phyloP scores from a whole-genome alignment of 2,329 filamentous ascomycete genomes.

The Beauveria sp. region DNA sequence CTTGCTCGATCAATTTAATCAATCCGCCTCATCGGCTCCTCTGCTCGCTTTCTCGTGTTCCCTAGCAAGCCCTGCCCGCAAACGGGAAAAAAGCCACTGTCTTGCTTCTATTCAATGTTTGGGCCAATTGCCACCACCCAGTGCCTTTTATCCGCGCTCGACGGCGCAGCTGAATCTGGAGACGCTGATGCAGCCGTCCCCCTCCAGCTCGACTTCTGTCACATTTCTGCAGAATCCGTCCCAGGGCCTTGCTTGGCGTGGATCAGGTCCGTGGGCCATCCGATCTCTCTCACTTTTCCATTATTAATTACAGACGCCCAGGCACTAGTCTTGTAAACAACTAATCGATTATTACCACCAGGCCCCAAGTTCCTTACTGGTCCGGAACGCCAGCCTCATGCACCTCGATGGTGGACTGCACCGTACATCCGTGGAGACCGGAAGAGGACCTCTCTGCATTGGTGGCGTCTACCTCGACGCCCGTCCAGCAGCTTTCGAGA shows the following conservation, averaged over 20 bases:
- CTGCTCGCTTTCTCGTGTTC: neutral
- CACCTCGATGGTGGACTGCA: neutral
- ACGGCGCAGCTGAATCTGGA: neutral
- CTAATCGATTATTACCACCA: neutral
- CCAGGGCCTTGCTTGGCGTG: neutral
- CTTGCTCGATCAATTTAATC: neutral
- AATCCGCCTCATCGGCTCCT: neutral
- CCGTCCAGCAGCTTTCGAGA: neutral
- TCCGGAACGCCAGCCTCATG: constrained; percentile 3
- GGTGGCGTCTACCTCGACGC: neutral
- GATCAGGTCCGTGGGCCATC: constrained; percentile 8
- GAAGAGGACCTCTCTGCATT: neutral
- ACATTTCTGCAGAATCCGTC: neutral
- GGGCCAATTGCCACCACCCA: neutral
- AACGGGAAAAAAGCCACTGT: neutral
- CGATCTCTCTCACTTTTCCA: neutral
- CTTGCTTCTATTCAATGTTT: neutral
- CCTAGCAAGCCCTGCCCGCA: neutral
- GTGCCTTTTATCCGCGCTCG: neutral
- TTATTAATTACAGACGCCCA: neutral
- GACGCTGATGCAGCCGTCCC: constrained; percentile 1
- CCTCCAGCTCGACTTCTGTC: neutral
- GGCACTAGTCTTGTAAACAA: neutral
- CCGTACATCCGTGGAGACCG: constrained; percentile 2
- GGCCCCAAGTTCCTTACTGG: neutral